These are phyloP conservation scores for Scedosporium dehoogii DNA, from an alignment of 2,329 filamentous ascomycete genomes.

Conservation along the genomic window DNA sequence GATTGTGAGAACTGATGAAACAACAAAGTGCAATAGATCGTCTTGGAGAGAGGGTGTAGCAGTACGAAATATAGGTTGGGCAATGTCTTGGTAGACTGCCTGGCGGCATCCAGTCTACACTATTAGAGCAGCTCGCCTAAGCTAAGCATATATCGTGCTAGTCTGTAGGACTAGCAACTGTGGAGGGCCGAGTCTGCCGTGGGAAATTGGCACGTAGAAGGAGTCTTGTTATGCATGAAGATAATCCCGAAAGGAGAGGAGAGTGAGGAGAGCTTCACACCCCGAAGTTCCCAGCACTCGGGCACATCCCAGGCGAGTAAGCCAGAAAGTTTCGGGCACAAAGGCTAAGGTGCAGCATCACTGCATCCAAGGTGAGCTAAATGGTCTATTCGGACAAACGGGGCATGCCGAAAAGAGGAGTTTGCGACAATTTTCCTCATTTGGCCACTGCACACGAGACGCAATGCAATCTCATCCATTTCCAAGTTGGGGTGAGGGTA, in stretches of 20 bases:
- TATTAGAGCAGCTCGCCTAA: neutral
- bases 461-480: neutral
- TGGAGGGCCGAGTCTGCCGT: neutral
- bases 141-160: neutral
- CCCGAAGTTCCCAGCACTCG: neutral
- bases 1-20: neutral
- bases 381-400: neutral
- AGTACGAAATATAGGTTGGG: neutral
- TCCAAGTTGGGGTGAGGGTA: neutral
- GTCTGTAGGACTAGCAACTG: too few relatives aligned
- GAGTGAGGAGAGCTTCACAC: neutral
- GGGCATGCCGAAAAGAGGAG: neutral
- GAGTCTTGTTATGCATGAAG: neutral
- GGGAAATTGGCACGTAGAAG: neutral
- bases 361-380: neutral
- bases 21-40: neutral
- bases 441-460: neutral
- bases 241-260: neutral
- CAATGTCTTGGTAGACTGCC: too few relatives aligned
- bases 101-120: too few relatives aligned
- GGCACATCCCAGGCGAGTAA: neutral
- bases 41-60: neutral
- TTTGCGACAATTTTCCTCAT: neutral
- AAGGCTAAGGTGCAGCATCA: neutral
- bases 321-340: neutral